Conservation (phyloP, 1,284 basidiomycete genomes). For the Porodaedalea pini region DNA sequence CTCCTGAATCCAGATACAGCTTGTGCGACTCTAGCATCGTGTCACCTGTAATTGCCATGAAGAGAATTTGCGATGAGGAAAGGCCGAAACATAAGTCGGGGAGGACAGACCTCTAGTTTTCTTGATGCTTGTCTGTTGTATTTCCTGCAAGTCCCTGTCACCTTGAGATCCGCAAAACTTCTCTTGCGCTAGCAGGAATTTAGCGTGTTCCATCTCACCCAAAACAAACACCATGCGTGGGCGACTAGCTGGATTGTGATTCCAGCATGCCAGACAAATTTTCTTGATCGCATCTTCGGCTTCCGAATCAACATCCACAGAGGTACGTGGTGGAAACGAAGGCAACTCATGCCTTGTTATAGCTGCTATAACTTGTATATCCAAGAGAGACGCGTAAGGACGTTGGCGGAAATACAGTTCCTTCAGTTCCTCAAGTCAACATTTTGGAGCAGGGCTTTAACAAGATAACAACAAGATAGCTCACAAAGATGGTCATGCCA, state of each 20-base stretch:
- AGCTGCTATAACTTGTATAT: background rate
- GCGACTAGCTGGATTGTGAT: background rate
- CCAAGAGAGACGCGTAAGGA: background rate
- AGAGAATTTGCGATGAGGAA: too few species aligned
- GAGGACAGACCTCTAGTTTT: too few species aligned
- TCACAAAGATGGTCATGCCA: conserved; percentile 4
- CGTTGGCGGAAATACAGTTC: background rate
- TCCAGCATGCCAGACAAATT: background rate
- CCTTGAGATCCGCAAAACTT: too few species aligned
- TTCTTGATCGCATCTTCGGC: background rate
- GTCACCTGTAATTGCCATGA: too few species aligned
- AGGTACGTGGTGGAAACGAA: background rate
- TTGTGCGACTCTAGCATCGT: too few species aligned
- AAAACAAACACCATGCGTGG: background rate
- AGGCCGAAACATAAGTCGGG: too few species aligned
- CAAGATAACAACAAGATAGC: background rate
- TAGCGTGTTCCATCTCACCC: background rate
- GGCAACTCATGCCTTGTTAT: background rate
- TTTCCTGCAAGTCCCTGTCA: too few species aligned
- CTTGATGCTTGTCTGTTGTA: too few species aligned
- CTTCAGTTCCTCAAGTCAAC: background rate
- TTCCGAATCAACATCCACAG: background rate
- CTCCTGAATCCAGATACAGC: conserved; percentile 1
- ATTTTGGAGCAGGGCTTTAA: background rate
- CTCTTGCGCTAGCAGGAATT: too few species aligned